phyloP scores from a whole-genome alignment of 805 yeast species.

The Metschnikowia vanudenii region DNA sequence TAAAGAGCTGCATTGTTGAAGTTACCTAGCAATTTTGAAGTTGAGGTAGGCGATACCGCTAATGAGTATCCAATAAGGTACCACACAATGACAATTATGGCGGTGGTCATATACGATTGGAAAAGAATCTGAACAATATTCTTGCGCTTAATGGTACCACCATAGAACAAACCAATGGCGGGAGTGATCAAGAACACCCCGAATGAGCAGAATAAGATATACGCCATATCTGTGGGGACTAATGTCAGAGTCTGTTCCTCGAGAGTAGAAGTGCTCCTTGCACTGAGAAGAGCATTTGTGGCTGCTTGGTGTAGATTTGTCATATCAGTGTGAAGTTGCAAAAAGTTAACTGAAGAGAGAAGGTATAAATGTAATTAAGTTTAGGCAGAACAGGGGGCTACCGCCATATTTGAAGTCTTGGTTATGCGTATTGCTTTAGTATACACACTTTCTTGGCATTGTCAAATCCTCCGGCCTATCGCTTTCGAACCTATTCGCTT shows the following conservation, averaged over 20 bases:
- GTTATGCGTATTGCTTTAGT: no score
- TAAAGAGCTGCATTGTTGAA: conserved; percentile 40
- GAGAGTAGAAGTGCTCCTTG: conserved; percentile 10
- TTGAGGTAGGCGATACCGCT: conserved; percentile 37
- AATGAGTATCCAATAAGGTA: conserved; percentile 46
- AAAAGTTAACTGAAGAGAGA: no score
- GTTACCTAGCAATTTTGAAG: conserved; percentile 33
- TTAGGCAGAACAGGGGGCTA: no score
- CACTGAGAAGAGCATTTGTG: conserved; percentile 3
- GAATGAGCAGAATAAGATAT: conserved; percentile 46
- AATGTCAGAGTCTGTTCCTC: conserved; percentile 39
- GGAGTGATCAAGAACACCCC: conserved; percentile 50
- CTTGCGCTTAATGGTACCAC: conserved; percentile 43
- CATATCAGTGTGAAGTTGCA: not conserved
- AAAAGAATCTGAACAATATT: conserved; percentile 44
- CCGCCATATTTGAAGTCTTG: no score
- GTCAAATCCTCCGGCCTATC: no score
- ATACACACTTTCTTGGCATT: no score
- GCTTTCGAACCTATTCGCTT: no score
- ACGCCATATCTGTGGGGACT: conserved; percentile 48
- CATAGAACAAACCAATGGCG: conserved; percentile 45
- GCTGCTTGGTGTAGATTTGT: conserved; percentile 1
- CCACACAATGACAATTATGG: conserved; percentile 41
- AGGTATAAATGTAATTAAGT: no score
- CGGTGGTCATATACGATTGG: conserved; percentile 44